These are phyloP conservation scores for Priceomyces fermenticarens DNA, from an alignment of 805 yeast genomes.

Conservation along the genomic window DNA sequence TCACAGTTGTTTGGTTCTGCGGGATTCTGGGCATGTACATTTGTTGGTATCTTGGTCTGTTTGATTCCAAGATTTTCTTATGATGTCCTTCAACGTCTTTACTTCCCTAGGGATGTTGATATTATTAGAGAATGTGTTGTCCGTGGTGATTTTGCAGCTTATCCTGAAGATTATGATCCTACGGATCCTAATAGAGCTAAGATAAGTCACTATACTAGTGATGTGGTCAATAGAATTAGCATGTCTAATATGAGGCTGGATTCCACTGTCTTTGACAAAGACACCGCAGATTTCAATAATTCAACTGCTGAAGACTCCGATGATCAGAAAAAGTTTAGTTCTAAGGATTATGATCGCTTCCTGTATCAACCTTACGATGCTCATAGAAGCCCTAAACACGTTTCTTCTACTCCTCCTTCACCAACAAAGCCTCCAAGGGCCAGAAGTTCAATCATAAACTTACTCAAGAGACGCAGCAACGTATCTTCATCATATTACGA, in stretches of 20 bases:
- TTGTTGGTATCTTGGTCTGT: conserved; percentile 63
- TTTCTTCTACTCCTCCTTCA: not conserved
- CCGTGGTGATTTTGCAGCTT: conserved; percentile 64
- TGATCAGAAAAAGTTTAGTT: not conserved
- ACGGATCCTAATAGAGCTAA: conserved; percentile 68
- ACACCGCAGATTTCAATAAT: conserved; percentile 2
- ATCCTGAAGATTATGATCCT: conserved; percentile 71
- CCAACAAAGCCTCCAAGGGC: not conserved
- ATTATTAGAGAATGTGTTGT: conserved; percentile 68
- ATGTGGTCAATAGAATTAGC: conserved; percentile 17
- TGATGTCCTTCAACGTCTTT: conserved; percentile 53
- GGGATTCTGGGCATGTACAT: conserved; percentile 64
- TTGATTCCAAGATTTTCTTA: conserved; percentile 64
- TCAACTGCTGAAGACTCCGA: conserved; percentile 2
- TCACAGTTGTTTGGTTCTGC: conserved; percentile 60
- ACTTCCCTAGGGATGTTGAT: conserved; percentile 65
- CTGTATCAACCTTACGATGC: not conserved
- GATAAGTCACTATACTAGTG: conserved; percentile 41
- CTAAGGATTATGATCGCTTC: not conserved
- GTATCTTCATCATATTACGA: conserved; percentile 20
- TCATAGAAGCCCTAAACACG: not conserved
- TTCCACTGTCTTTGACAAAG: conserved; percentile 4
- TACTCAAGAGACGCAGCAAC: conserved; percentile 34
- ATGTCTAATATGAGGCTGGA: conserved; percentile 3
- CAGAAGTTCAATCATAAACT: conserved; percentile 29